Percentiles rank a stretch among this genome's conserved stretches.
phyloP scores from a whole-genome alignment of 768 basidiomycete species.

The Mycena polygramma region DNA sequence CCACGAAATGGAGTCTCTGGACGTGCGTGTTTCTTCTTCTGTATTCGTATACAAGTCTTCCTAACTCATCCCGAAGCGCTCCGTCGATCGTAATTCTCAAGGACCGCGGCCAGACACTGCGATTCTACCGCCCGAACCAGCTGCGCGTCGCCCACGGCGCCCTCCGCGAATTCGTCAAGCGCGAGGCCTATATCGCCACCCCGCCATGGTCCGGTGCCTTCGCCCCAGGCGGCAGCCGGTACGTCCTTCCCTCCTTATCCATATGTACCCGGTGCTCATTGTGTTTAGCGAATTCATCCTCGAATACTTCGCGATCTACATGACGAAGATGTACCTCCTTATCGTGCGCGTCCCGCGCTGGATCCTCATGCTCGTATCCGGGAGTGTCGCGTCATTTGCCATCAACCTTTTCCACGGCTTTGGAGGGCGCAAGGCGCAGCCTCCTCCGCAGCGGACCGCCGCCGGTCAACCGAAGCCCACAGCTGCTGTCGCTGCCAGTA shows the following conservation, averaged over 20 bases:
- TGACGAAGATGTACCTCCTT: constrained; percentile 69
- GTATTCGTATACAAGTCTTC: constrained; percentile 11
- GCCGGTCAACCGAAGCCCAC: constrained; percentile 3
- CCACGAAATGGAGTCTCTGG: constrained; percentile 91
- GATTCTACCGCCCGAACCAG: constrained; percentile 80
- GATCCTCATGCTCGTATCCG: constrained; percentile 76
- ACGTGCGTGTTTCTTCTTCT: constrained; percentile 62
- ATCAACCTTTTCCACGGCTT: constrained; percentile 73
- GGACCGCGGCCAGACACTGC: constrained; percentile 81
- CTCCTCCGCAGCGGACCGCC: constrained; percentile 6
- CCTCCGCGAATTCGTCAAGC: constrained; percentile 75
- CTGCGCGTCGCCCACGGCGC: constrained; percentile 71
- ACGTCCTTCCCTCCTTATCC: constrained; percentile 23
- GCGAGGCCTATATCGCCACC: constrained; percentile 72
- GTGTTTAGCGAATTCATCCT: constrained; percentile 65
- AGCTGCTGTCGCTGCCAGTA: background rate
- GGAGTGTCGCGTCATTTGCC: constrained; percentile 73
- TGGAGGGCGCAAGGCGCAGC: constrained; percentile 2
- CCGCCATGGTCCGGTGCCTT: constrained; percentile 78
- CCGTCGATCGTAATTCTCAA: constrained; percentile 80
- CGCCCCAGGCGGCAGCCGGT: constrained; percentile 85
- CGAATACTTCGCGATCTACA: constrained; percentile 63
- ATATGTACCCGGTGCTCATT: constrained; percentile 10
- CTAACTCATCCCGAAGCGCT: constrained; percentile 61
- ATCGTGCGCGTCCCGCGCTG: constrained; percentile 75